Percentiles rank a stretch among this genome's conserved stretches.
phyloP scores from a whole-genome alignment of 2,329 filamentous ascomycete genomes.

The Pseudopyricularia cyperi region DNA sequence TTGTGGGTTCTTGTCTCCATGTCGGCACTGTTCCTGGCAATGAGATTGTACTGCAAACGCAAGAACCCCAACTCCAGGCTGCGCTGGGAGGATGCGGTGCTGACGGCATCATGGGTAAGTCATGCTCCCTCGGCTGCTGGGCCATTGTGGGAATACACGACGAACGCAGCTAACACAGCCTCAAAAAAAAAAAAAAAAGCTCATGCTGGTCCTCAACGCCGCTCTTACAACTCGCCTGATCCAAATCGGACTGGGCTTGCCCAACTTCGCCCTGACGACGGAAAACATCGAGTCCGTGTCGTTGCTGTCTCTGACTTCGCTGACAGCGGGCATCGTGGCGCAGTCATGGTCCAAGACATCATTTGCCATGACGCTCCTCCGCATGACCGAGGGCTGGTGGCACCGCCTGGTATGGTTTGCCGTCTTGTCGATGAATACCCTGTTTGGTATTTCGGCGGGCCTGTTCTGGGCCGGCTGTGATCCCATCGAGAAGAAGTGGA shows the following conservation, averaged over 20 bases:
- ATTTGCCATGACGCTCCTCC: conserved; percentile 21
- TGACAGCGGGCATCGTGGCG: conserved; percentile 16
- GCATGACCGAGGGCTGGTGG: conserved; percentile 14
- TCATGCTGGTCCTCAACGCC: background rate
- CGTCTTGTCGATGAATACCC: conserved; percentile 16
- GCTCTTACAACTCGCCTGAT: background rate
- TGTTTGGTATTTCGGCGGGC: conserved; percentile 9
- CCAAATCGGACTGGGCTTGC: conserved; percentile 9
- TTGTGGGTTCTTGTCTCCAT: conserved; percentile 9
- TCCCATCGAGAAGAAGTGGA: conserved; percentile 8
- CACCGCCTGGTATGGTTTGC: conserved; percentile 16
- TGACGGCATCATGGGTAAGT: conserved; percentile 1
- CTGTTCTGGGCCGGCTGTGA: conserved; percentile 12
- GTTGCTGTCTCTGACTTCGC: conserved; percentile 11
- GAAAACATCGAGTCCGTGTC: conserved; percentile 8
- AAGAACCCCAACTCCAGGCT: conserved; percentile 6
- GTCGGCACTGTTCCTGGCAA: conserved; percentile 10
- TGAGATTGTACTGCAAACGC: conserved; percentile 14
- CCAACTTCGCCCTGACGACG: conserved; percentile 8
- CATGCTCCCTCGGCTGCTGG: too few relatives aligned
- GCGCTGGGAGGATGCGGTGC: background rate
- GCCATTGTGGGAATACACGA: too few relatives aligned
- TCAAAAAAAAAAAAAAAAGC: background rate
- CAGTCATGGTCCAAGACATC: conserved; percentile 25
- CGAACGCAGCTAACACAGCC: too few relatives aligned